A percentile compares a stretch with the other conserved stretches of the same genome.
Conservation (phyloP, 192 early-diverging fungal species). For the Gryganskiella cystojenkinii region DNA sequence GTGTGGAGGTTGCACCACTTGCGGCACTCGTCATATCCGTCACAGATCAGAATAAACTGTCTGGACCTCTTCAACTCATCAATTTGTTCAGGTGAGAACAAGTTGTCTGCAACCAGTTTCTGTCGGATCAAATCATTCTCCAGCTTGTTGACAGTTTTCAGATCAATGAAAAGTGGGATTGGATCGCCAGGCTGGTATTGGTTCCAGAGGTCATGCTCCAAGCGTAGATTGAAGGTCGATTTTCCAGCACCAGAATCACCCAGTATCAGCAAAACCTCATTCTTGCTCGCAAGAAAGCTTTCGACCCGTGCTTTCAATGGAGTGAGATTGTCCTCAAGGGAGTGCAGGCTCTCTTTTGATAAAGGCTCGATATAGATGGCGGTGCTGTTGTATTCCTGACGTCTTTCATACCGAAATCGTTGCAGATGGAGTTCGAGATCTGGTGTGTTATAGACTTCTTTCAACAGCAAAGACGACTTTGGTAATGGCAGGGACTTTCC, state of each 20-base stretch:
- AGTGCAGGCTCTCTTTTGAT: not conserved
- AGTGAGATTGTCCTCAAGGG: not conserved
- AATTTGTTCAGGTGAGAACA: not conserved
- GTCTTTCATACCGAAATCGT: too few relatives aligned
- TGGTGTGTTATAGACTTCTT: too few relatives aligned
- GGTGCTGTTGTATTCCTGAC: too few relatives aligned
- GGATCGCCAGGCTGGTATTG: not conserved
- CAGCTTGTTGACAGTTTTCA: not conserved
- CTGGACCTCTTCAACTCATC: too few relatives aligned
- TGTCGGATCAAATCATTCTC: not conserved
- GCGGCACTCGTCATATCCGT: too few relatives aligned
- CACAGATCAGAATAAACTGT: too few relatives aligned
- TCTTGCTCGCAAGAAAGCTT: not conserved
- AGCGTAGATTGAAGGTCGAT: not conserved
- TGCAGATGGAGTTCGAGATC: too few relatives aligned
- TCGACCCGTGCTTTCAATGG: not conserved
- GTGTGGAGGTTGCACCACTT: not conserved
- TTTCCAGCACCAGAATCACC: slow-evolving; percentile 1
- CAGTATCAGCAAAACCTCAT: not conserved
- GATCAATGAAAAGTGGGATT: not conserved
- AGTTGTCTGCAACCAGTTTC: not conserved
- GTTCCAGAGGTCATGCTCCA: not conserved
- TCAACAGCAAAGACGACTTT: too few relatives aligned
- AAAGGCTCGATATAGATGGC: not conserved
- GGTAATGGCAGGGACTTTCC: too few relatives aligned